Evolutionary conservation across 768 basidiomycete species (phyloP), one percentile per base, ranked within the genome.

Genomic region (Polyporus arcularius): DNA sequence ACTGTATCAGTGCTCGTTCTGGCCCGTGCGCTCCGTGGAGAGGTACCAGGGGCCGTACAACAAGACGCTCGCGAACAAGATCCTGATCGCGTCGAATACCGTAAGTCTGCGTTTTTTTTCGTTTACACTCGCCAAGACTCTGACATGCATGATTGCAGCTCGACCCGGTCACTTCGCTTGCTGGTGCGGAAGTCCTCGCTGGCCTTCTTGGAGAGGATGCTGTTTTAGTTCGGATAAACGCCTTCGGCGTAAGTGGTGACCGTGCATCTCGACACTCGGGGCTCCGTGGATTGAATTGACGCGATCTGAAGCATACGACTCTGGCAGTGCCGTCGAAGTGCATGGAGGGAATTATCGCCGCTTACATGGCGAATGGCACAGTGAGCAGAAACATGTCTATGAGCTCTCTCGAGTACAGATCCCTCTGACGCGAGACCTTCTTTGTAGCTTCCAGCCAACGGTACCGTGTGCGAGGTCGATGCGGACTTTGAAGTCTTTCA

Each of bases 41-140:
- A 40, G 64, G 16, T 63, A 42, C 51, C 32, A 42, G 15, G 62
- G 62, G n/a, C 62, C 64, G 32, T 63, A 50, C 49, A 63, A 65
- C 38, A n/a, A 41, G 32, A 58, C 61, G 12, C 50, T 63, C 21
- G 41, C 39, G 28, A 58, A 63, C 32, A 35, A 40, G 21, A 60
- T 63, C 12, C 47, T 65, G 18, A 46, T 65, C 10, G 35, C 59
- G n/a, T 50, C 51, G 18, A 65, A 65, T 30, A 38, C 40, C 31
- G 64, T 56, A 11, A 15, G 62, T 11, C 35, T 35, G 7, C 11
- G 6, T 6, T 35, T 11, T 35, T 10, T 35, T 35, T 3, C 57
- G 40, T 48, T 46, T 12, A 21, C 42, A 21, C n/a, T n/a, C 31
- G 4, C 14, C 15, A 16, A 2, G 4, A 45, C n/a, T 14, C 52